Evolutionary conservation across 208 protist species (phyloP).

Genomic region (Leishmania turanica): DNA sequence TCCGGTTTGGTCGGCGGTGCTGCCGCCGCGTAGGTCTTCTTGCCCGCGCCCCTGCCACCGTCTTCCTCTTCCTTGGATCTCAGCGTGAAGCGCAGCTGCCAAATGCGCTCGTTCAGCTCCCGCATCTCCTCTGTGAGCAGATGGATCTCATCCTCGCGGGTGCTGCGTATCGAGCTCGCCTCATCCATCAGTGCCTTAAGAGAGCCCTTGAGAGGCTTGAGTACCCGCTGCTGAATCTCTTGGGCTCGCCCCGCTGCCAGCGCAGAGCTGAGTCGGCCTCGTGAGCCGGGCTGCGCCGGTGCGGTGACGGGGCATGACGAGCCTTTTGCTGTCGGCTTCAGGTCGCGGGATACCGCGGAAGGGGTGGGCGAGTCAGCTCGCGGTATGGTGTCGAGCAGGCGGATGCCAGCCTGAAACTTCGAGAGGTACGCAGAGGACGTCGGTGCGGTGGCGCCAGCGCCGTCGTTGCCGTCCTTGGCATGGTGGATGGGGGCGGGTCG

Average conservation of each 20-base stretch:
- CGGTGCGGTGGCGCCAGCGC: too few species aligned
- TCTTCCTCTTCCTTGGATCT: neutral
- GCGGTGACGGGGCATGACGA: neutral
- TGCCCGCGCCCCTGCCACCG: neutral
- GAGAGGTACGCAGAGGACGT: constrained; percentile 17
- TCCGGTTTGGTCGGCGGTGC: neutral
- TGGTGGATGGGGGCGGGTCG: neutral
- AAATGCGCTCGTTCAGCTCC: constrained; percentile 77
- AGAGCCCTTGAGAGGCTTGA: constrained; percentile 26
- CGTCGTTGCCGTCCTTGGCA: neutral
- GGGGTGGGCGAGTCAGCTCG: neutral
- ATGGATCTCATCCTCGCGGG: constrained; percentile 74
- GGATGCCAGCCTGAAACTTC: constrained; percentile 28
- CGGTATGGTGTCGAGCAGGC: constrained; percentile 1
- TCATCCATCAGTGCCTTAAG: constrained; percentile 66
- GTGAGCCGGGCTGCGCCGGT: constrained; percentile 10
- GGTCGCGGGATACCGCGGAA: neutral
- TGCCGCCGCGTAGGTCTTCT: neutral
- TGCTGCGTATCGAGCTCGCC: constrained; percentile 55
- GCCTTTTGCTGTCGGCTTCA: neutral
- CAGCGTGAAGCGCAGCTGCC: constrained; percentile 67
- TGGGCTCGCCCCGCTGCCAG: constrained; percentile 22
- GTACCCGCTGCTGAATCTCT: constrained; percentile 6
- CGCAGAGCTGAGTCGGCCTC: constrained; percentile 23
- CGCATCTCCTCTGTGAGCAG: constrained; percentile 73